These are phyloP conservation scores for Endoconidiophora polonica DNA, from an alignment of 2,329 filamentous ascomycete genomes.

Conservation along the genomic window DNA sequence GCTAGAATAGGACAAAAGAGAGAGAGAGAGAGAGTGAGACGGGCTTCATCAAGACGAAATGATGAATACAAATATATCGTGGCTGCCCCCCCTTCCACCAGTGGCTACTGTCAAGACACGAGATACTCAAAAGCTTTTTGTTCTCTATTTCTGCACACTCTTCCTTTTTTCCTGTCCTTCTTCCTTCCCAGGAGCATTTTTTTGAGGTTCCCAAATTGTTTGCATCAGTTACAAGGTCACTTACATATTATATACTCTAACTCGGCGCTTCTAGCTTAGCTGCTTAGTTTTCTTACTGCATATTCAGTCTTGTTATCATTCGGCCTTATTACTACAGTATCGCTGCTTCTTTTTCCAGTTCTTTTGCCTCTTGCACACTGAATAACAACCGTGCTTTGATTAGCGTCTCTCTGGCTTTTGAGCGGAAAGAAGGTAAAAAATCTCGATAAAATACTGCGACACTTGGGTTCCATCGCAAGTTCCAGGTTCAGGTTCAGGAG, in stretches of 20 bases:
- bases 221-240: background rate
- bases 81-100: no score
- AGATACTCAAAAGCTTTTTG: background rate
- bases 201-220: background rate
- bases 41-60: no score
- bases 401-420: background rate
- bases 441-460: background rate
- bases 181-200: background rate
- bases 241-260: background rate
- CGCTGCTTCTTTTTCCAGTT: background rate
- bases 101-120: no score
- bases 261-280: background rate
- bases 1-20: background rate
- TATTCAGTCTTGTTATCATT: no score
- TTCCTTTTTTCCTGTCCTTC: background rate
- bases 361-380: background rate
- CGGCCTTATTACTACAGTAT: background rate
- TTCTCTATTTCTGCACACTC: background rate
- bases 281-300: no score
- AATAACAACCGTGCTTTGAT: background rate
- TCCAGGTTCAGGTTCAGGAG: slow-evolving; percentile 13
- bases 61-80: no score
- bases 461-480: slow-evolving; percentile 9
- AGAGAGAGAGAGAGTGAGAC: background rate
- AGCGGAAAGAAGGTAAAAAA: background rate